A percentile compares a stretch with the other conserved stretches of the same genome.
Evolutionary conservation across 108 stramenopile genomes (phyloP).

Genomic region (Fistulifera solaris): DNA sequence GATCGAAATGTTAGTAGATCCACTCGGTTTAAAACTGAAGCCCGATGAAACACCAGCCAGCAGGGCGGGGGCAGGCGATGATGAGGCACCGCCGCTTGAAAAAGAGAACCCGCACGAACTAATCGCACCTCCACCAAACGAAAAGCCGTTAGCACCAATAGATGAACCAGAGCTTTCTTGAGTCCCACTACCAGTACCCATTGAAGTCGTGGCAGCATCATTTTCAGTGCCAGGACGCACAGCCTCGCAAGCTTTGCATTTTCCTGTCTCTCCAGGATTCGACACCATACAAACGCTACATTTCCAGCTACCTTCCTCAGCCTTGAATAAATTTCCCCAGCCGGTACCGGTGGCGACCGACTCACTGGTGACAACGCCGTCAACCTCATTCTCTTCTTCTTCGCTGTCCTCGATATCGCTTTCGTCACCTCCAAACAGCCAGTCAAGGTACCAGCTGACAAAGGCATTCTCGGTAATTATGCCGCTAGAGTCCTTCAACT

Average conservation of each 20-base stretch:
- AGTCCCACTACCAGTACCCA: not conserved
- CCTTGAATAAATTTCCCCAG: constrained; percentile 19
- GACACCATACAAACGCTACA: constrained; percentile 72
- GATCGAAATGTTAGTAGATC: not conserved
- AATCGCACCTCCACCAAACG: constrained; percentile 35
- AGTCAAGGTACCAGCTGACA: constrained; percentile 75
- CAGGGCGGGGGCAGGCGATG: constrained; percentile 14
- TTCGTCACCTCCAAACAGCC: constrained; percentile 76
- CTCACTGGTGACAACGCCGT: not conserved
- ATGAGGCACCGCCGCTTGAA: constrained; percentile 8
- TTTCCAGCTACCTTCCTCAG: constrained; percentile 77
- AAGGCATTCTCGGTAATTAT: constrained; percentile 38
- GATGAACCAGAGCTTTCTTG: not conserved
- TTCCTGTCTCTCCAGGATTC: constrained; percentile 32
- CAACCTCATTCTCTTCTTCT: constrained; percentile 18
- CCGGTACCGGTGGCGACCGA: not conserved
- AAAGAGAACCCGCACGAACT: constrained; percentile 40
- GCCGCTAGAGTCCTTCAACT: constrained; percentile 27
- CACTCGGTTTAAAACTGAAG: constrained; percentile 2
- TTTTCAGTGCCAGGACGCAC: constrained; percentile 43
- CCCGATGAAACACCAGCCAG: constrained; percentile 21
- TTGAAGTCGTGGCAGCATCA: constrained; percentile 4
- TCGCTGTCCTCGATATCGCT: constrained; percentile 39
- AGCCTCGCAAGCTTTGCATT: constrained; percentile 78
- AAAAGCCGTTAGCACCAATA: constrained; percentile 49